These are phyloP conservation scores for Leccinum imitatum DNA, from an alignment of 768 basidiomycete species.

Conservation along the genomic window DNA sequence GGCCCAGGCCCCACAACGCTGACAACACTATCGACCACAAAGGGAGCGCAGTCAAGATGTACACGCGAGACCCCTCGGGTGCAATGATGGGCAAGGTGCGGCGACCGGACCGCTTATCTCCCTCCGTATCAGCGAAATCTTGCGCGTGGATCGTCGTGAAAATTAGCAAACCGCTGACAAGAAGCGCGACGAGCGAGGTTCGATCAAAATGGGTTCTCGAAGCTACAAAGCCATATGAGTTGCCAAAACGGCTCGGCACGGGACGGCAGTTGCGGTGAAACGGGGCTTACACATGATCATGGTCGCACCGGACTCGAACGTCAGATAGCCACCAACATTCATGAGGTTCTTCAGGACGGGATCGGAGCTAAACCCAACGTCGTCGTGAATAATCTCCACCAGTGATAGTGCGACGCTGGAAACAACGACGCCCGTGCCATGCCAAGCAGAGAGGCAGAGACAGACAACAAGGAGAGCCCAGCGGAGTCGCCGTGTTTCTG, in stretches of 20 bases:
- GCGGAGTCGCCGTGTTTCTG: constrained; percentile 26
- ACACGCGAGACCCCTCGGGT: constrained; percentile 14
- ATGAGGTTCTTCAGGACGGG: constrained; percentile 32
- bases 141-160: constrained; percentile 39
- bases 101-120: constrained; percentile 31
- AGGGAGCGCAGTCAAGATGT: constrained; percentile 13
- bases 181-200: constrained; percentile 19
- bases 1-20: constrained; percentile 10
- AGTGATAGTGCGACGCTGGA: constrained; percentile 25
- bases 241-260: neutral
- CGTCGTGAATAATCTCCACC: constrained; percentile 31
- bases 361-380: constrained; percentile 25
- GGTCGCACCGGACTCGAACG: constrained; percentile 37
- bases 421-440: constrained; percentile 19
- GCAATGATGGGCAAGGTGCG: constrained; percentile 31
- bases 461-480: constrained; percentile 34
- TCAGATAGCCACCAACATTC: constrained; percentile 33
- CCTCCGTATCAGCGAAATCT: constrained; percentile 35
- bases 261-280: neutral
- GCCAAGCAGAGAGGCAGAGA: constrained; percentile 21
- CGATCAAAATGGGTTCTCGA: constrained; percentile 10
- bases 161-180: constrained; percentile 31
- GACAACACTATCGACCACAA: constrained; percentile 11
- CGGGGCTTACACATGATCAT: constrained; percentile 24
- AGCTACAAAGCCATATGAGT: neutral